A percentile compares a stretch with the other conserved stretches of the same genome.
These are phyloP conservation scores for Erysimum cheiranthoides DNA, from an alignment of 345 rosid species.

Conservation along the genomic window DNA sequence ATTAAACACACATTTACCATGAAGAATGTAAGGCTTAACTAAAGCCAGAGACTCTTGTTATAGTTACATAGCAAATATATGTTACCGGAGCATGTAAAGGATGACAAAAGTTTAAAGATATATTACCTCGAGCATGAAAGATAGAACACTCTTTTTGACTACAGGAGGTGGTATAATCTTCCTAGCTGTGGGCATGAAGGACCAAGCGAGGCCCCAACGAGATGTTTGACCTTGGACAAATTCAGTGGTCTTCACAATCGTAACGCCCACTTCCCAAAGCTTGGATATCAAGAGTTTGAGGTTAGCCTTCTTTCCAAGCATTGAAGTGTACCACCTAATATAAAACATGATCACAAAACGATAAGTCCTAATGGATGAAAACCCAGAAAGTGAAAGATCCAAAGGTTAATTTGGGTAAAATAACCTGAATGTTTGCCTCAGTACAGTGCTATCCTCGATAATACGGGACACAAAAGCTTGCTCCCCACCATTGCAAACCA, in stretches of 20 bases:
- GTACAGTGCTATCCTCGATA: conserved; percentile 71
- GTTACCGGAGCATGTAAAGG: not conserved
- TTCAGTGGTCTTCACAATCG: conserved; percentile 85
- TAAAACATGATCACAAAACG: conserved; percentile 10
- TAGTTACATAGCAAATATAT: not conserved
- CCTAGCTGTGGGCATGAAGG: conserved; percentile 69
- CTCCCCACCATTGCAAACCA: conserved; percentile 95
- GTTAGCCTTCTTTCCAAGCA: conserved; percentile 89
- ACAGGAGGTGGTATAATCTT: conserved; percentile 61
- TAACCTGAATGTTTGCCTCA: conserved; percentile 74
- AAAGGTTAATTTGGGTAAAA: not conserved
- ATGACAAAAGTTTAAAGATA: conserved; percentile 21
- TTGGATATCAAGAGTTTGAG: conserved; percentile 72
- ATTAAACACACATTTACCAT: conserved; percentile 16
- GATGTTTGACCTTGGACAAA: conserved; percentile 90
- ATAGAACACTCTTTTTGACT: conserved; percentile 51
- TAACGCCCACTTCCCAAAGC: conserved; percentile 74
- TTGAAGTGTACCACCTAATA: conserved; percentile 85
- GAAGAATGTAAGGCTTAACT: conserved; percentile 7
- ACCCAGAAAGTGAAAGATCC: conserved; percentile 1
- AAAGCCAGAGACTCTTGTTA: not conserved
- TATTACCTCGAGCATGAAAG: conserved; percentile 87
- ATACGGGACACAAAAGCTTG: conserved; percentile 73
- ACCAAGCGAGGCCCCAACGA: conserved; percentile 97
- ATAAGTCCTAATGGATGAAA: conserved; percentile 6